Conservation (phyloP, 148 eudicot species). For the Arbutus unedo region DNA sequence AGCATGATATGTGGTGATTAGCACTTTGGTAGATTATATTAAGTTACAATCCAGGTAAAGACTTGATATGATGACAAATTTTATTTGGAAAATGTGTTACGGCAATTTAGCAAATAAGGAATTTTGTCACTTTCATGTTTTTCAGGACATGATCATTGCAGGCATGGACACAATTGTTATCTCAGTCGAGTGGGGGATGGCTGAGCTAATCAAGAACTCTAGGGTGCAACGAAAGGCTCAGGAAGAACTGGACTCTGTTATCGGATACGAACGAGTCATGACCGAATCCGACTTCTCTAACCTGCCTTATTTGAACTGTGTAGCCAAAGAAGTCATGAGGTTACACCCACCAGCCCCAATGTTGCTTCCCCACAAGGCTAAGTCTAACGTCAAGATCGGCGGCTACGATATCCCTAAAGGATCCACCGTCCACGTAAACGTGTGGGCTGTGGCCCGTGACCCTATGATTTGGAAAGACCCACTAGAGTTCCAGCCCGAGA, state of each 20-base stretch:
- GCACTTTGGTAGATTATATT: too few relatives aligned
- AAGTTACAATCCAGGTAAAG: too few relatives aligned
- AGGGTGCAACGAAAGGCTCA: constrained; percentile 80
- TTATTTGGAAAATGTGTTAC: too few relatives aligned
- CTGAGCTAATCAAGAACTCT: constrained; percentile 69
- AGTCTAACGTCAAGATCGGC: constrained; percentile 64
- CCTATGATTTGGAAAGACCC: constrained; percentile 60
- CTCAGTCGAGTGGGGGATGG: constrained; percentile 82
- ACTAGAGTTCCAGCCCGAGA: constrained; percentile 59
- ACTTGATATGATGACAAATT: too few relatives aligned
- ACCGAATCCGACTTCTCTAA: constrained; percentile 65
- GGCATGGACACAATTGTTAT: constrained; percentile 83
- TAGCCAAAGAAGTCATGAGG: constrained; percentile 69
- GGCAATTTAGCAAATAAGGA: neutral
- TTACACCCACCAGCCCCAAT: constrained; percentile 90
- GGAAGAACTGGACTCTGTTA: constrained; percentile 68
- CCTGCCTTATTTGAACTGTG: constrained; percentile 67
- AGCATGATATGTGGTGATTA: too few relatives aligned
- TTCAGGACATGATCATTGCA: constrained; percentile 86
- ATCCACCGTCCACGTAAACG: constrained; percentile 58
- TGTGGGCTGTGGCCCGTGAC: constrained; percentile 81
- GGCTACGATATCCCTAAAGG: constrained; percentile 83
- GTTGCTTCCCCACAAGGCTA: constrained; percentile 78
- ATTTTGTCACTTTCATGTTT: neutral
- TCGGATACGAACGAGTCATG: constrained; percentile 65